Percentiles rank a stretch among this genome's conserved stretches.
phyloP scores from a whole-genome alignment of 2,329 filamentous ascomycete genomes.

The Ustilaginoidea virens region DNA sequence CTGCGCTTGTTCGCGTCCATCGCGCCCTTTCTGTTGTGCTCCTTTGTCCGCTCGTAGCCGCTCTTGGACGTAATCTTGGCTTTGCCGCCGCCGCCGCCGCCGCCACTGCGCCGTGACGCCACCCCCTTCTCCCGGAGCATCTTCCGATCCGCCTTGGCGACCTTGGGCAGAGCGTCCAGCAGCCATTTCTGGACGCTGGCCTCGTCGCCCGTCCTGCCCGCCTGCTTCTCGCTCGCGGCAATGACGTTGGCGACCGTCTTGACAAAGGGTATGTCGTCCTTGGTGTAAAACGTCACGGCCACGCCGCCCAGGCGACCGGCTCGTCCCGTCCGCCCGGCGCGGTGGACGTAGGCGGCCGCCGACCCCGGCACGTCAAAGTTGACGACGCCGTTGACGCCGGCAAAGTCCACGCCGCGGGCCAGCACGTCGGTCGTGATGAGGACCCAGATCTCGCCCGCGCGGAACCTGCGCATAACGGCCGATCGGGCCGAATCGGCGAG shows the following conservation, averaged over 20 bases:
- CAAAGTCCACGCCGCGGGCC: constrained; percentile 85
- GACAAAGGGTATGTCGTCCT: constrained; percentile 79
- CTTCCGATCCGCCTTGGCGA: constrained; percentile 72
- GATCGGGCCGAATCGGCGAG: constrained; percentile 63
- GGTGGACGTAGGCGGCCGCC: constrained; percentile 80
- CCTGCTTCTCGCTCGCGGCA: constrained; percentile 61
- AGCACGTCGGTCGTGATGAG: constrained; percentile 92
- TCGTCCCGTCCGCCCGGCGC: constrained; percentile 78
- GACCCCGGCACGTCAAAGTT: constrained; percentile 97
- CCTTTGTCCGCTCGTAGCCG: constrained; percentile 53
- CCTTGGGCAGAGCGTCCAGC: constrained; percentile 68
- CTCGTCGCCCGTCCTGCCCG: constrained; percentile 33
- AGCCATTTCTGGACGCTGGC: constrained; percentile 69
- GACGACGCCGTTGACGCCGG: constrained; percentile 86
- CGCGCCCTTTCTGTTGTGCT: constrained; percentile 50
- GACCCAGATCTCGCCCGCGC: constrained; percentile 87
- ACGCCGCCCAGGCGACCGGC: constrained; percentile 78
- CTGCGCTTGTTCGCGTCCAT: constrained; percentile 45
- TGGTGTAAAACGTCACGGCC: constrained; percentile 87
- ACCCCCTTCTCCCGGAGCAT: constrained; percentile 70
- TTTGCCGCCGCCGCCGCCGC: constrained; percentile 13
- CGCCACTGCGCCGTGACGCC: constrained; percentile 45
- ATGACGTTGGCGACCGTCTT: constrained; percentile 93
- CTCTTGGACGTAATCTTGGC: constrained; percentile 72
- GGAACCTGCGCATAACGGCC: constrained; percentile 75